These are phyloP conservation scores for Solanum boliviense DNA, from an alignment of 257 asterid genomes.

Conservation along the genomic window DNA sequence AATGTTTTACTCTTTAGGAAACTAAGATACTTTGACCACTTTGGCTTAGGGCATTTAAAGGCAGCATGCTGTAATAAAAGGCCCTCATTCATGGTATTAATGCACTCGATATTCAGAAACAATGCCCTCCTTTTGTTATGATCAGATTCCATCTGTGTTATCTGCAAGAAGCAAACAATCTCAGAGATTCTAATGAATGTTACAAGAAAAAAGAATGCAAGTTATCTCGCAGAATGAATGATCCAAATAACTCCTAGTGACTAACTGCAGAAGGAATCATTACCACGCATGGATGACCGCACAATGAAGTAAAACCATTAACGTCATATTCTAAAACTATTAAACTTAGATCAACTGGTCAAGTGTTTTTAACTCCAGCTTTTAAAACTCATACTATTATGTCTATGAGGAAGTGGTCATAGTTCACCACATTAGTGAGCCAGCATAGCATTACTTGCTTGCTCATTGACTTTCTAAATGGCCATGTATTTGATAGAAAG, in stretches of 20 bases:
- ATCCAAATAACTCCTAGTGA: neutral
- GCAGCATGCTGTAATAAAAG: conserved; percentile 66
- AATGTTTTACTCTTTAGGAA: conserved; percentile 78
- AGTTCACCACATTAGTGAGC: neutral
- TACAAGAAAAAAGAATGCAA: neutral
- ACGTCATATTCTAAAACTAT: neutral
- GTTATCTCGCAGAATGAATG: neutral
- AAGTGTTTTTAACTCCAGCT: neutral
- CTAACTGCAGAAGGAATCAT: neutral
- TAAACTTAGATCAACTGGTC: neutral
- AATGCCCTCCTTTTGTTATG: conserved; percentile 53
- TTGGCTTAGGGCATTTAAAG: conserved; percentile 72
- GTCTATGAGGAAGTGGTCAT: neutral
- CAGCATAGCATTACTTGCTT: neutral
- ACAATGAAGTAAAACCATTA: neutral
- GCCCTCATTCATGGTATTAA: conserved; percentile 80
- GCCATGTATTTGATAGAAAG: neutral
- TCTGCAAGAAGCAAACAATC: conserved; percentile 27
- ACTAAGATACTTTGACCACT: conserved; percentile 83
- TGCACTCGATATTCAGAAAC: conserved; percentile 61
- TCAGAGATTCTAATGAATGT: neutral
- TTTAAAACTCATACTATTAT: neutral
- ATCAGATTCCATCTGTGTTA: conserved; percentile 54
- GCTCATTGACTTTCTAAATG: neutral
- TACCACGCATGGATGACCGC: neutral